Evolutionary conservation across 2,329 filamentous ascomycete genomes (phyloP), one percentile per base, ranked within the genome.

Genomic region (Byssochlamys sp.): DNA sequence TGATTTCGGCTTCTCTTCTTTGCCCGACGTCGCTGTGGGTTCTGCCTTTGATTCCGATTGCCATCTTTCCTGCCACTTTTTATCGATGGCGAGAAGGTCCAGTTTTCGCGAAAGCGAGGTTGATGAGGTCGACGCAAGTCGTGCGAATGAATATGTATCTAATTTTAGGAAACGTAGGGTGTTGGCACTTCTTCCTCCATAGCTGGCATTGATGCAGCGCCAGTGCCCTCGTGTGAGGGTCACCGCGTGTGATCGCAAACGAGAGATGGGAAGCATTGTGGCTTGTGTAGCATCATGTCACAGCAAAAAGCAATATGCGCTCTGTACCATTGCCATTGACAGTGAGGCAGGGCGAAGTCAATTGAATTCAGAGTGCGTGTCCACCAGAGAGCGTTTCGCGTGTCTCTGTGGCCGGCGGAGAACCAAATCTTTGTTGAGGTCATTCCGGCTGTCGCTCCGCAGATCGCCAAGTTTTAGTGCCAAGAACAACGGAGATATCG

Each of bases 21-120:
- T 29, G 33, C 57, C 49, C 24, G 50, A 48, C 26, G 57, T 58
- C 39, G 50, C 35, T 4, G 57, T 55, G 10, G 55, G 45, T 39
- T 56, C 60, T 53, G 24, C 24, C 4, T 25, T 56, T 56, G 27
- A 39, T 24, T 67, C 62, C 10, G 55, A 53, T 55, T 68, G 69
- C 80, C 80, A 83, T 73, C 69, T 74, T 54, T 68, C 64, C 64
- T 80, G 80, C 81, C 81, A 84, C 76, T 83, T 84, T 28, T 67
- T 67, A 61, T 81, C 79, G 45, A 82, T 71, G 0, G 73, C 70
- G 1, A 70, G 66, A 10, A 81, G 73, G 59, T 80, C 75, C 25
- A 78, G 69, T 54, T 65, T 69, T 57, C 58, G 61, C 4, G 63
- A 12, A 25, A 48, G 54, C 2, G 65, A 51, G 4, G 61, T 59